Percentiles rank a stretch among this genome's conserved stretches.
Evolutionary conservation across 1,139 yeast genomes (phyloP).

Genomic region (Entelexis paramagnoliae): DNA sequence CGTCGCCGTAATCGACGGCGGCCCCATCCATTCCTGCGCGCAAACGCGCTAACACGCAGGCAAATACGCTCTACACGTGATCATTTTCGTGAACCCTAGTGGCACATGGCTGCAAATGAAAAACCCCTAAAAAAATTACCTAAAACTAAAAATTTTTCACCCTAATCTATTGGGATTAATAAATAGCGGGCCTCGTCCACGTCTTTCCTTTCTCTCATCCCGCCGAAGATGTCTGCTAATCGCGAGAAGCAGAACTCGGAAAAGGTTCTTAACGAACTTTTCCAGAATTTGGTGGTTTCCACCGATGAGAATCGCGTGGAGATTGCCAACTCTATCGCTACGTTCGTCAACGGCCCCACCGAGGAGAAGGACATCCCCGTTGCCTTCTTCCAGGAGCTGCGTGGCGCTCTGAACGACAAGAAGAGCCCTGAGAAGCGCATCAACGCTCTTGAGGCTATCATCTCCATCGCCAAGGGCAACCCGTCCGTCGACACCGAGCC

Average conservation of each 20-base stretch:
- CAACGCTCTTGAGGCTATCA: conserved; percentile 75
- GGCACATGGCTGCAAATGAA: conserved; percentile 3
- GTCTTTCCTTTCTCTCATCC: not conserved
- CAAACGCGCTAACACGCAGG: not conserved
- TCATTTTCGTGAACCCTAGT: conserved; percentile 7
- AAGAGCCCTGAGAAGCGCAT: conserved; percentile 53
- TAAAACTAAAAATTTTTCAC: conserved; percentile 12
- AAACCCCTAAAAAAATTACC: conserved; percentile 10
- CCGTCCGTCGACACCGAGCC: conserved; percentile 80
- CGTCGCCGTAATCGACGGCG: not conserved
- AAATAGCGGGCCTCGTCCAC: not conserved
- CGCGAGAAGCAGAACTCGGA: conserved; percentile 27
- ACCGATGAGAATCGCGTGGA: conserved; percentile 64
- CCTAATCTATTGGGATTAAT: conserved; percentile 13
- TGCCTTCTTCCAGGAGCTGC: conserved; percentile 70
- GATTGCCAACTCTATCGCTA: conserved; percentile 83
- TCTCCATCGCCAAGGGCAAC: conserved; percentile 72
- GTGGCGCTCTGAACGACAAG: conserved; percentile 67
- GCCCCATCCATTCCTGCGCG: not conserved
- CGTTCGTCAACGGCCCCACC: conserved; percentile 91
- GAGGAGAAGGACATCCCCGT: conserved; percentile 98
- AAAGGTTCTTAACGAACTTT: conserved; percentile 84
- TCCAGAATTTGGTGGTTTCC: conserved; percentile 86
- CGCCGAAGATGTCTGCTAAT: conserved; percentile 21
- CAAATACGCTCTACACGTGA: conserved; percentile 6